These are phyloP conservation scores for Pleoardoris graminearum DNA, from an alignment of 2,329 filamentous ascomycete genomes.

Conservation along the genomic window DNA sequence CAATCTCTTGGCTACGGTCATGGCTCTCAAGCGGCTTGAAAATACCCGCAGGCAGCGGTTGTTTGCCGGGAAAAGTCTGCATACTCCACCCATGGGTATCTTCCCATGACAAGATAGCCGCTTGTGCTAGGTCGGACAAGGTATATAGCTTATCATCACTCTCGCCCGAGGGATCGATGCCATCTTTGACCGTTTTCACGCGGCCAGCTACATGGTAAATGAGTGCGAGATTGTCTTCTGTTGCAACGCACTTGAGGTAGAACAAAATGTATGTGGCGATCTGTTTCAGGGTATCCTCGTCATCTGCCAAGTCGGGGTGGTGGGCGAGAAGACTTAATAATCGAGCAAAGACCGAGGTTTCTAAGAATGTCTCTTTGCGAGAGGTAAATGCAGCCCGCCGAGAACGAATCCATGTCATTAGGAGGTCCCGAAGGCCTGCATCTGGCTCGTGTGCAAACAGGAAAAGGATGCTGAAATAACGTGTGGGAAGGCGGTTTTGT, in stretches of 20 bases:
- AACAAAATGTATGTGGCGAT: constrained; percentile 89
- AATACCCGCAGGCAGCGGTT: constrained; percentile 77
- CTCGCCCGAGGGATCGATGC: constrained; percentile 60
- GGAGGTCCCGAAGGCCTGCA: constrained; percentile 69
- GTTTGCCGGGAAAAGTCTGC: constrained; percentile 78
- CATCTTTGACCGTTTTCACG: constrained; percentile 87
- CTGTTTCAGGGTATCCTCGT: constrained; percentile 70
- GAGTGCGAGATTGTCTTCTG: constrained; percentile 81
- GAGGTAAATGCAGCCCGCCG: constrained; percentile 68
- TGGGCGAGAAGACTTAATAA: constrained; percentile 88
- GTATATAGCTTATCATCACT: constrained; percentile 77
- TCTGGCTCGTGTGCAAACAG: constrained; percentile 88
- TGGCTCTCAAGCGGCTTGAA: constrained; percentile 77
- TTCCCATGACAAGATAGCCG: constrained; percentile 81
- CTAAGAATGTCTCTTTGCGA: constrained; percentile 65
- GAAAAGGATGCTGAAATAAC: constrained; percentile 90
- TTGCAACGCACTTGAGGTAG: constrained; percentile 81
- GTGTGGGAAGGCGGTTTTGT: constrained; percentile 66
- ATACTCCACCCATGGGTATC: constrained; percentile 85
- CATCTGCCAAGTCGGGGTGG: constrained; percentile 79
- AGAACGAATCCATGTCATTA: constrained; percentile 87
- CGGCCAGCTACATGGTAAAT: constrained; percentile 92
- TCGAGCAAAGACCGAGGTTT: constrained; percentile 73
- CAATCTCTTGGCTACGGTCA: constrained; percentile 78
- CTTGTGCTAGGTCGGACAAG: constrained; percentile 83